phyloP scores from a whole-genome alignment of 345 rosid species.

The Mercurialis annua region DNA sequence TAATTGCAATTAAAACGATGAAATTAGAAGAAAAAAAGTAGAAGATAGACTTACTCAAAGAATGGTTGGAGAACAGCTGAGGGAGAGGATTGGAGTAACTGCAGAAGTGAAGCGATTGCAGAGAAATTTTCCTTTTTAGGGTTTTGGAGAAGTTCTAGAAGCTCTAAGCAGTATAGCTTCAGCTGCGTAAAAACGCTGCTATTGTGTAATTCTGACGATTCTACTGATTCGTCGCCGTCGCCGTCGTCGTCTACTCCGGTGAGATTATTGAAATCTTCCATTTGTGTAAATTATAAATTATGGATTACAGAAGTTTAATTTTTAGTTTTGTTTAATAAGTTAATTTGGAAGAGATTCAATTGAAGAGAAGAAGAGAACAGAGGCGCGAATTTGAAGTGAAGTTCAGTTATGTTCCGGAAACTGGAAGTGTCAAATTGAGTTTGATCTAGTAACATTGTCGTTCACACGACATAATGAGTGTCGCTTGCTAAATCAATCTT shows the following conservation, averaged over 20 bases:
- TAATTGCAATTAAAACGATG: not conserved
- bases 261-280: conserved; percentile 5
- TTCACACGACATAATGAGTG: too few species aligned
- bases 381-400: conserved; percentile 16
- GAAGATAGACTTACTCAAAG: conserved; percentile 51
- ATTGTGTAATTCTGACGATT: conserved; percentile 27
- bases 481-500: too few species aligned
- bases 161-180: conserved; percentile 54
- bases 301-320: not conserved
- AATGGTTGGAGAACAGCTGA: conserved; percentile 61
- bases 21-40: not conserved
- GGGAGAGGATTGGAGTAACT: conserved; percentile 47
- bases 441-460: too few species aligned
- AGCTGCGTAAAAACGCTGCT: conserved; percentile 46
- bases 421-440: too few species aligned
- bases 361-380: not conserved
- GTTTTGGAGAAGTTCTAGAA: conserved; percentile 62
- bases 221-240: conserved; percentile 17
- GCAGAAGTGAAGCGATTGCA: conserved; percentile 46
- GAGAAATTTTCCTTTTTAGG: conserved; percentile 42
- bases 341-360: too few species aligned
- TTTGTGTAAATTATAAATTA: too few species aligned
- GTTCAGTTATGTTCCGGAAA: conserved; percentile 5
- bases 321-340: not conserved
- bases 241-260: not conserved